phyloP scores from a whole-genome alignment of 208 protist species.

The Trypanosoma mega region DNA sequence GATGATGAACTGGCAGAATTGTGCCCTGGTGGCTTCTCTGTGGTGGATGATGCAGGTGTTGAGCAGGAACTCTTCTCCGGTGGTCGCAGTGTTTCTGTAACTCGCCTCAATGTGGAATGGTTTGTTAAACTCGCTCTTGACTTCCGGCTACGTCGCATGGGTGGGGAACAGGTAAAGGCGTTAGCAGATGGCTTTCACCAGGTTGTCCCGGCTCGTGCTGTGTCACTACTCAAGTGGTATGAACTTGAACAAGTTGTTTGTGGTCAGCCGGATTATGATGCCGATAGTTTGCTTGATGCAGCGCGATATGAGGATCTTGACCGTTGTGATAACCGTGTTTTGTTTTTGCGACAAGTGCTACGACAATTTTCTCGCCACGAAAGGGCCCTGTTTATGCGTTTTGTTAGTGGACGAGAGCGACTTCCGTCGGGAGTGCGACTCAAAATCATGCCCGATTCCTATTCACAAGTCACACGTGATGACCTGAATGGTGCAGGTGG shows the following conservation, averaged over 20 bases:
- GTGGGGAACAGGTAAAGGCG: conserved; percentile 49
- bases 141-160: conserved; percentile 55
- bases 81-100: conserved; percentile 54
- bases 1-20: conserved; percentile 53
- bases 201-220: conserved; percentile 70
- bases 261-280: conserved; percentile 88
- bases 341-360: conserved; percentile 80
- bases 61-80: conserved; percentile 44
- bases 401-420: conserved; percentile 89
- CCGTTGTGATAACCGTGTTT: conserved; percentile 52
- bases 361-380: conserved; percentile 77
- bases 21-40: conserved; percentile 69
- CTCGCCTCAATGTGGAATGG: conserved; percentile 41
- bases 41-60: conserved; percentile 44
- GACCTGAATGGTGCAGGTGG: background rate
- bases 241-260: conserved; percentile 92
- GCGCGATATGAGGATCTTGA: conserved; percentile 79
- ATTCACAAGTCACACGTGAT: conserved; percentile 3
- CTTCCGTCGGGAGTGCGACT: conserved; percentile 76
- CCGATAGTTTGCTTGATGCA: conserved; percentile 76
- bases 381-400: conserved; percentile 87
- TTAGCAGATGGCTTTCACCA: conserved; percentile 84
- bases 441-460: conserved; percentile 76
- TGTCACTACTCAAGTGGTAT: conserved; percentile 84
- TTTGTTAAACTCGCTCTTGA: conserved; percentile 64